Base-by-base conservation (phyloP, 176 grass and related monocot genomes). In the Poa pratensis region DNA sequence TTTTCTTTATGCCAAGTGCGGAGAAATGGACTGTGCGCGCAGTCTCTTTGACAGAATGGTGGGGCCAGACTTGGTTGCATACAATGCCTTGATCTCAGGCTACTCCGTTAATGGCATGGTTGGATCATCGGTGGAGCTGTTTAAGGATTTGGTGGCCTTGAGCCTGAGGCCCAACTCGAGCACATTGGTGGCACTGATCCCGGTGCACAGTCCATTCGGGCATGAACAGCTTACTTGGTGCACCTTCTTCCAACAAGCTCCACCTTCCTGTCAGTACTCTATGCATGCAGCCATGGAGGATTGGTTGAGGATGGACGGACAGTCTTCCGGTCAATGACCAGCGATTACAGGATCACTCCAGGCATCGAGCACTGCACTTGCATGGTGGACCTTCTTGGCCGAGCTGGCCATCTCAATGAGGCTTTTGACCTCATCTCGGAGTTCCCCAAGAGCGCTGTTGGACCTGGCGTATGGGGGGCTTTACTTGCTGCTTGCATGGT, bases 371-470 rank as follows among this genome's bases (percentile, higher is more conserved):
- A 97, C 69, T 95, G 90, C 83, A 92, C 95, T 52, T 95, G 92
- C 83, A 91, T 97, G 95, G 92, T 95, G 40, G 95, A 97, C 71
- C 88, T 97, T 73, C 88, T 97, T 15, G 95, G 92, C 32, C 89
- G 90, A 65, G 89, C 89, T 45, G 95, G 95, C 74, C 76, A 51
- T 18, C 89, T 97, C 65, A 82, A 82, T 69, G 91, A 95, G 68
- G 92, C 90, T 78, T 87, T 74, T 75, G 88, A 65, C 18, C 92
- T 97, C 67, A 95, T 97, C 27, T 84, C 88, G 54, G 82, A 88
- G 75, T 95, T 97, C 85, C 90, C 92, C 32, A 81, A 86, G 65
- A 82, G 45, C 0, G 42, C 63, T 3, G 71, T 90, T 67, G 84
- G 84, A 84, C 79, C 92, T 77, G 91, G 90, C 18, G 87, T 97